Evolutionary conservation across 495 filamentous ascomycete species (phyloP).

Genomic region (Parachaetomium inaequale): DNA sequence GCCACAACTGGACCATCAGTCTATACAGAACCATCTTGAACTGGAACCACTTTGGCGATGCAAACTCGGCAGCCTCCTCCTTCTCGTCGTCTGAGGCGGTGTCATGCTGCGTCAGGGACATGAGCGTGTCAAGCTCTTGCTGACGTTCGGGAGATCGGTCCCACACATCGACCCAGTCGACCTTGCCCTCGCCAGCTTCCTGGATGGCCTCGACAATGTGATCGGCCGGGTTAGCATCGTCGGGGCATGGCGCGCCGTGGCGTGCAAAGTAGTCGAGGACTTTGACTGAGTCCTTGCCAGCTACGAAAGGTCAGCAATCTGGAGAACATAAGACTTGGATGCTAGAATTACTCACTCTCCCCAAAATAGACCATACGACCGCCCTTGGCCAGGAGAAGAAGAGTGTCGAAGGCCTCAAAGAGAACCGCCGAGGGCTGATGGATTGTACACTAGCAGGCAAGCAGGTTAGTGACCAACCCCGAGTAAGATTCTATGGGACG

Average conservation of each 20-base stretch:
- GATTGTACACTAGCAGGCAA: conserved; percentile 55
- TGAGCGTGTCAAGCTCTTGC: conserved; percentile 62
- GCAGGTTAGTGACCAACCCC: background rate
- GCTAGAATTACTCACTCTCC: background rate
- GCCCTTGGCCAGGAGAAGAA: conserved; percentile 62
- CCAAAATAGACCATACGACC: conserved; percentile 69
- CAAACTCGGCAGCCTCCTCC: conserved; percentile 32
- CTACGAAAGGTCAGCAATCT: conserved; percentile 18
- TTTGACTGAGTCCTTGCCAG: conserved; percentile 41
- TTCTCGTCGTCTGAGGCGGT: conserved; percentile 14
- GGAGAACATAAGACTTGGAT: background rate
- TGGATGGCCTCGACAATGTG: conserved; percentile 84
- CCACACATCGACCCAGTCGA: conserved; percentile 64
- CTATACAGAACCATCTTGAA: conserved; percentile 46
- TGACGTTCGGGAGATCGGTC: conserved; percentile 42
- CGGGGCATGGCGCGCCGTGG: conserved; percentile 65
- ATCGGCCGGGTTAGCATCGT: conserved; percentile 66
- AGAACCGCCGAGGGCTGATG: conserved; percentile 71
- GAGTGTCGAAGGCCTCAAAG: conserved; percentile 69
- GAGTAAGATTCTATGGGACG: background rate
- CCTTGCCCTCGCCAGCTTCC: conserved; percentile 53
- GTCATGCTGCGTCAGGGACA: conserved; percentile 28
- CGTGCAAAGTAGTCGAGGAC: conserved; percentile 49
- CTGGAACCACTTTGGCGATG: conserved; percentile 36
- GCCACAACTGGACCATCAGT: conserved; percentile 64